Conservation (phyloP, 139 green algal genomes). For the Zygnema cylindricum region DNA sequence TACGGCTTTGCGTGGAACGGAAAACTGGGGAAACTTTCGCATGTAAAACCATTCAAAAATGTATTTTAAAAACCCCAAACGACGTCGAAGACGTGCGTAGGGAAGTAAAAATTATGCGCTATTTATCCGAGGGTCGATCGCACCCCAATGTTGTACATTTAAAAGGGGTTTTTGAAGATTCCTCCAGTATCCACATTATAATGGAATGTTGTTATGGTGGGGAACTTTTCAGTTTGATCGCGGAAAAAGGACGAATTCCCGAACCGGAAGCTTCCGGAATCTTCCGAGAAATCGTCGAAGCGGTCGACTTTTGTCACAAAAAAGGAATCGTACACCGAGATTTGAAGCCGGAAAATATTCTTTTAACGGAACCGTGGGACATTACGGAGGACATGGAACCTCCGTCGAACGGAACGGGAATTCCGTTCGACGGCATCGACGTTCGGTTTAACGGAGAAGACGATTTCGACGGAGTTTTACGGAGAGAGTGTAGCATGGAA, state of each 20-base stretch:
- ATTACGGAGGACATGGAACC: constrained; percentile 55
- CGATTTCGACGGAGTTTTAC: not conserved
- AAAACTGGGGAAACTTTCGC: constrained; percentile 23
- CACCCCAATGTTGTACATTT: constrained; percentile 55
- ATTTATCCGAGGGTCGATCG: not conserved
- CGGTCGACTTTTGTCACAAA: constrained; percentile 70
- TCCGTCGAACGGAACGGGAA: too few relatives aligned
- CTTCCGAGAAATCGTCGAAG: constrained; percentile 30
- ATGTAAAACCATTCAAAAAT: constrained; percentile 42
- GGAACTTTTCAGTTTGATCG: constrained; percentile 95
- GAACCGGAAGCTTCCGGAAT: constrained; percentile 40
- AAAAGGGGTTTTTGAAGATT: constrained; percentile 54
- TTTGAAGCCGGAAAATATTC: constrained; percentile 83
- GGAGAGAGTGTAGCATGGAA: not conserved
- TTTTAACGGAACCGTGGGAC: constrained; percentile 74
- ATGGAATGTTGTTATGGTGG: constrained; percentile 82
- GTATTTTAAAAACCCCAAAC: not conserved
- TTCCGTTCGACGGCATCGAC: too few relatives aligned
- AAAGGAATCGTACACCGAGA: constrained; percentile 89
- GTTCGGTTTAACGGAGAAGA: too few relatives aligned
- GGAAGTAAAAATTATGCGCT: constrained; percentile 60
- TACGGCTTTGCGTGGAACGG: constrained; percentile 6
- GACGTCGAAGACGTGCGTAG: constrained; percentile 41
- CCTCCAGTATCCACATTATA: constrained; percentile 29
- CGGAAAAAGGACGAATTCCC: not conserved